Evolutionary conservation across 805 yeast genomes (phyloP).

Genomic region (Myxozyma mucilagina): DNA sequence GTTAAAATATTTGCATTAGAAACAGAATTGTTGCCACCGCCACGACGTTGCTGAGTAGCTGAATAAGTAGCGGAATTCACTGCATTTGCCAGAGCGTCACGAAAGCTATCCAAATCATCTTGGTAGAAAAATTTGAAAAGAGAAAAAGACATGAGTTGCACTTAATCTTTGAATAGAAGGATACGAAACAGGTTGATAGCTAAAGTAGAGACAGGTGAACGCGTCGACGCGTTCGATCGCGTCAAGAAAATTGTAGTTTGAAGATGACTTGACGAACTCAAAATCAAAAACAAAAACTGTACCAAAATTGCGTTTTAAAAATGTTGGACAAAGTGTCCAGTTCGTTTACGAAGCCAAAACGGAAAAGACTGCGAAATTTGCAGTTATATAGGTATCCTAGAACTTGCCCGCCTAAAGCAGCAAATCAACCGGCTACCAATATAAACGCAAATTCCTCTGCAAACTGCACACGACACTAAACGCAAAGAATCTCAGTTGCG

Average conservation of each 20-base stretch:
- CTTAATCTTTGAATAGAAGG: too few species aligned
- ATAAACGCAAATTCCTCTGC: conserved; percentile 4
- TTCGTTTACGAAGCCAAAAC: conserved; percentile 7
- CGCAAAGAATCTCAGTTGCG: too few species aligned
- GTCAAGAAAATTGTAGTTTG: neutral
- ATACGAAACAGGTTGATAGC: too few species aligned
- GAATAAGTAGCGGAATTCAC: neutral
- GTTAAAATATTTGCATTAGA: neutral
- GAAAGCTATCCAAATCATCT: conserved; percentile 25
- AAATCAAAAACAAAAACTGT: too few species aligned
- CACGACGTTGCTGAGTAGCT: neutral
- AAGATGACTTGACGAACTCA: neutral
- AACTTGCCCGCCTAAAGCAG: neutral
- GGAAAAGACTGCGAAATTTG: neutral
- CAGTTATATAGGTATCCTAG: neutral
- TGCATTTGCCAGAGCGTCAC: conserved; percentile 7
- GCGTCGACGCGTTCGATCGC: neutral
- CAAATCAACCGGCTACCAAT: conserved; percentile 1
- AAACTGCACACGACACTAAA: too few species aligned
- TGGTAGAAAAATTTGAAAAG: conserved; percentile 26
- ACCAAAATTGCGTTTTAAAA: neutral
- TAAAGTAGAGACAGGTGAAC: neutral
- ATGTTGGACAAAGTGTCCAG: neutral
- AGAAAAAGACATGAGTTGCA: conserved; percentile 12
- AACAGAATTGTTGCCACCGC: neutral